Evolutionary conservation across 2,329 filamentous ascomycete genomes (phyloP).

Genomic region (Keithomyces neogunnii): DNA sequence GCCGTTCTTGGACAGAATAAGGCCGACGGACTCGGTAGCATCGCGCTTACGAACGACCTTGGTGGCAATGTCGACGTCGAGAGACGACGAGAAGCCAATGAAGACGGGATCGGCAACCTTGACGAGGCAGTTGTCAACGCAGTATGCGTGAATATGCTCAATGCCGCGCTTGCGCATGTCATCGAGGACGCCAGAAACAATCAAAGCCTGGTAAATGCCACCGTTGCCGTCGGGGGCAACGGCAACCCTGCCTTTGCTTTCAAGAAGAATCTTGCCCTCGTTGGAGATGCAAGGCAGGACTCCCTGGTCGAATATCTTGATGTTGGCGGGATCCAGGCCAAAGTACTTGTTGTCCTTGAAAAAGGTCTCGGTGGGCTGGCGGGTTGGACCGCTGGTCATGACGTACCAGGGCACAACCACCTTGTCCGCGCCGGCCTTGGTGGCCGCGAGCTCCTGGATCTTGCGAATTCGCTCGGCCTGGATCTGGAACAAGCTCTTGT

Average conservation of each 20-base stretch:
- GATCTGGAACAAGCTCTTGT: slow-evolving; percentile 95
- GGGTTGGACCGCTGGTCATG: slow-evolving; percentile 96
- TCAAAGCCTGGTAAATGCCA: slow-evolving; percentile 87
- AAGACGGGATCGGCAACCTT: slow-evolving; percentile 96
- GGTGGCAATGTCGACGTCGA: slow-evolving; percentile 89
- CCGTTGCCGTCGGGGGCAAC: slow-evolving; percentile 97
- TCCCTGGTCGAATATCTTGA: slow-evolving; percentile 92
- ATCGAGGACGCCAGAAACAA: slow-evolving; percentile 68
- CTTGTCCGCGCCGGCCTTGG: slow-evolving; percentile 47
- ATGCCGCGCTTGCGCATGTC: slow-evolving; percentile 88
- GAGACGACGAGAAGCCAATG: slow-evolving; percentile 82
- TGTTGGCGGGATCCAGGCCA: slow-evolving; percentile 75
- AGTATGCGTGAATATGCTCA: slow-evolving; percentile 94
- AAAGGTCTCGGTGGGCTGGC: slow-evolving; percentile 85
- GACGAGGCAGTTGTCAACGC: slow-evolving; percentile 98
- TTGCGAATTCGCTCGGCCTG: slow-evolving; percentile 91
- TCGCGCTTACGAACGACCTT: slow-evolving; percentile 99
- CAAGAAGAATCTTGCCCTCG: slow-evolving; percentile 92
- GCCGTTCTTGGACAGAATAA: slow-evolving; percentile 92
- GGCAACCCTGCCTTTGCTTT: slow-evolving; percentile 82
- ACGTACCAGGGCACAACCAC: slow-evolving; percentile 92
- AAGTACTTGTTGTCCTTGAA: slow-evolving; percentile 89
- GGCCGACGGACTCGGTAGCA: slow-evolving; percentile 88
- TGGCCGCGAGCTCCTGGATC: slow-evolving; percentile 70
- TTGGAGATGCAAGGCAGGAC: slow-evolving; percentile 95